Conservation (phyloP, 2,329 filamentous ascomycete species). For the Exophiala xenobiotica region DNA sequence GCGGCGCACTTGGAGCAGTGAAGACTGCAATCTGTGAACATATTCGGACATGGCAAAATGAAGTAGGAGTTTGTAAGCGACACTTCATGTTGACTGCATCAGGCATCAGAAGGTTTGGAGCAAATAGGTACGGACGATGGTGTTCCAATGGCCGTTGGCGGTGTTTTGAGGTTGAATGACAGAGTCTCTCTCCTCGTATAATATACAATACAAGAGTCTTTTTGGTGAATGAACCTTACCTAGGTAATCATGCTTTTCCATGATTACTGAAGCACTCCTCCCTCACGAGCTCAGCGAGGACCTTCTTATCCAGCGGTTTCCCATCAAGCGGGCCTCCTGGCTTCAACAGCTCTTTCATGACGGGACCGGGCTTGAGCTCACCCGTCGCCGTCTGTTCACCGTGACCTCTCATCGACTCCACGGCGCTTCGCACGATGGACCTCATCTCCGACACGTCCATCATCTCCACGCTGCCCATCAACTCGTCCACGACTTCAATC, state of each 20-base stretch:
- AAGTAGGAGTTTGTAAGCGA: no score
- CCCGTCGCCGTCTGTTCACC: background rate
- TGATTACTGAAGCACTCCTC: constrained; percentile 29
- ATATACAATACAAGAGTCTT: background rate
- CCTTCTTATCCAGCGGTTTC: constrained; percentile 44
- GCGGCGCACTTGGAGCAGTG: constrained; percentile 20
- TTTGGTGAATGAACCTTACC: background rate
- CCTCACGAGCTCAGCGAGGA: constrained; percentile 43
- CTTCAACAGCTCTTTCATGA: constrained; percentile 46
- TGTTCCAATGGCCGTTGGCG: no score
- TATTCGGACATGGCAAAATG: constrained; percentile 1
- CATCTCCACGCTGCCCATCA: constrained; percentile 44
- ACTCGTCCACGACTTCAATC: constrained; percentile 45
- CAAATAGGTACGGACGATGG: no score
- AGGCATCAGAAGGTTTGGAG: background rate
- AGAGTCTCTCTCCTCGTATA: background rate
- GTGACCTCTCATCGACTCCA: constrained; percentile 36
- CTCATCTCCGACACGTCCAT: constrained; percentile 43
- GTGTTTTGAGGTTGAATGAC: no score
- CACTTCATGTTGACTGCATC: background rate
- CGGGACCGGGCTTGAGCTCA: constrained; percentile 38
- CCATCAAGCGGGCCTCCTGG: constrained; percentile 44
- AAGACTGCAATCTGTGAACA: no score
- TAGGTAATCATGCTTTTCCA: background rate
- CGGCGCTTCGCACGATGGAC: constrained; percentile 37